Conservation (phyloP, 2,329 filamentous ascomycete genomes). For the Chalaropsis ovoidea region DNA sequence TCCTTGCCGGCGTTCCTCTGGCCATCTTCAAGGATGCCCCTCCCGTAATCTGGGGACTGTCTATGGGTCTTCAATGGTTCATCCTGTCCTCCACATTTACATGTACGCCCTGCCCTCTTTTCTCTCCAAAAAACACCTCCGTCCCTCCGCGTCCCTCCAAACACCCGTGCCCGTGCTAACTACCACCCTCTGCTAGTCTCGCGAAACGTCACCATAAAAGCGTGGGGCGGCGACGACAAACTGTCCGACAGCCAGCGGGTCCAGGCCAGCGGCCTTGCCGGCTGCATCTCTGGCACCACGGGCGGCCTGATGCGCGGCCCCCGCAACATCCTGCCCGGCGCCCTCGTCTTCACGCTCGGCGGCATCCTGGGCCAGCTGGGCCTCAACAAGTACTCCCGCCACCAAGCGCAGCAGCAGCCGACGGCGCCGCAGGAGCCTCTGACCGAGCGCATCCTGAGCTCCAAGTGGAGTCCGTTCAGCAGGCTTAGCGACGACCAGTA, state of each 20-base stretch:
- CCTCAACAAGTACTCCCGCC: conserved; percentile 31
- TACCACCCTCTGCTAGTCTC: conserved; percentile 36
- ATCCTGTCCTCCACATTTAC: conserved; percentile 37
- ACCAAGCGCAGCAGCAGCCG: conserved; percentile 33
- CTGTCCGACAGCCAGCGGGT: conserved; percentile 50
- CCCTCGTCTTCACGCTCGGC: conserved; percentile 40
- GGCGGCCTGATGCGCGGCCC: conserved; percentile 48
- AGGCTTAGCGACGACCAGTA: conserved; percentile 65
- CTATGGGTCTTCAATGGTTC: conserved; percentile 72
- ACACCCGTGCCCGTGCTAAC: conserved; percentile 26
- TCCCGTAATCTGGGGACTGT: conserved; percentile 59
- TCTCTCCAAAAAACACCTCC: neutral
- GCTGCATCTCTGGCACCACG: conserved; percentile 55
- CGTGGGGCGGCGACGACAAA: conserved; percentile 43
- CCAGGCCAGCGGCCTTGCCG: conserved; percentile 59
- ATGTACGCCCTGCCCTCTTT: conserved; percentile 41
- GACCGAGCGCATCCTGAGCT: conserved; percentile 38
- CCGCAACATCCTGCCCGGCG: conserved; percentile 43
- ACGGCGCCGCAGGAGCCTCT: conserved; percentile 20
- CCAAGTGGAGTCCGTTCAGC: conserved; percentile 61
- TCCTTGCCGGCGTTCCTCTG: conserved; percentile 55
- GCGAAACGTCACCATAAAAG: conserved; percentile 39
- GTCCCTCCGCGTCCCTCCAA: neutral
- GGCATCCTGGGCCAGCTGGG: conserved; percentile 36
- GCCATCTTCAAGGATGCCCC: conserved; percentile 61